Evolutionary conservation across 345 rosid genomes (phyloP).

Genomic region (Pistacia atlantica): DNA sequence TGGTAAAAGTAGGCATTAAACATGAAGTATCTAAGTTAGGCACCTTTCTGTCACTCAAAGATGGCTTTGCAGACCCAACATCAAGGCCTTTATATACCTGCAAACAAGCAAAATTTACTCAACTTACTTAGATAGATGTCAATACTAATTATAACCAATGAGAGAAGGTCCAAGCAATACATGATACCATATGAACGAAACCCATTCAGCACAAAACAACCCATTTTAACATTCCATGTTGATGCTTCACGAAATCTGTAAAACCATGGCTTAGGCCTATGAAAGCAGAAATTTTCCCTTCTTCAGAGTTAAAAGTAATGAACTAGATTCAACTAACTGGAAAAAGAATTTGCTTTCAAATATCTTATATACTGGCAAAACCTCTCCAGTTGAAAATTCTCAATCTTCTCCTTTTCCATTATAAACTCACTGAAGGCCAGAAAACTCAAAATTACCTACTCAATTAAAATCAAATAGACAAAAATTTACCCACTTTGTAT

Average conservation of each 20-base stretch:
- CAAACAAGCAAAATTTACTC: slow-evolving; percentile 11
- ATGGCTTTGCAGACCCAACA: slow-evolving; percentile 83
- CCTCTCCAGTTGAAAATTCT: not conserved
- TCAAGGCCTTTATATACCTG: slow-evolving; percentile 92
- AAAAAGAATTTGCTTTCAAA: not conserved
- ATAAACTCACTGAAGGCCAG: not conserved
- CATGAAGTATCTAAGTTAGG: not conserved
- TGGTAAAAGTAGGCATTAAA: not conserved
- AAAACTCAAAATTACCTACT: not conserved
- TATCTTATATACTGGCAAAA: slow-evolving; percentile 9
- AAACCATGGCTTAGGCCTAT: not conserved
- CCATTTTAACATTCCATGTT: not conserved
- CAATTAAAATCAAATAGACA: not conserved
- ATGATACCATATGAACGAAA: not conserved
- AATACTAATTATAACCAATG: not conserved
- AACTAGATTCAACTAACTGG: not conserved
- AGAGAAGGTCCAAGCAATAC: not conserved
- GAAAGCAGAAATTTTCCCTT: not conserved
- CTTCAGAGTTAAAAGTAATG: not conserved
- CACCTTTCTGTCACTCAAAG: slow-evolving; percentile 71
- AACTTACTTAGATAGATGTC: not conserved
- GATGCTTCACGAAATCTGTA: not conserved
- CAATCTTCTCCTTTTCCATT: not conserved
- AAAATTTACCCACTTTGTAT: not conserved
- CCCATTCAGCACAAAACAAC: not conserved